These are phyloP conservation scores for Silene noctiflora DNA, from an alignment of 179 eudicot species.

Conservation along the genomic window DNA sequence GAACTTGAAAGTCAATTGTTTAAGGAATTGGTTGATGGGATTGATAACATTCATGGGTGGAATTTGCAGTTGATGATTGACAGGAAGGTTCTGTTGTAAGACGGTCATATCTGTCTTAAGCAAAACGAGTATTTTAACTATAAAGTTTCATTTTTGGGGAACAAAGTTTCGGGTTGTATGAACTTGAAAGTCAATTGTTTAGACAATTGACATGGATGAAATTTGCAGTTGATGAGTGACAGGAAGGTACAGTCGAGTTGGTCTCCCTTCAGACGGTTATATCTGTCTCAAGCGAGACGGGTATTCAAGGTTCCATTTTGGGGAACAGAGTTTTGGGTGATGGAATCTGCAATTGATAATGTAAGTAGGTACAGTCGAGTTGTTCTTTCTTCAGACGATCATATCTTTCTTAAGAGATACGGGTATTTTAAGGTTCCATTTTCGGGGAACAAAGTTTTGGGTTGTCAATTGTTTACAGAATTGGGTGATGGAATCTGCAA, in stretches of 20 bases:
- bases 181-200: conserved; percentile 18
- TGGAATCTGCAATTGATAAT: too few relatives aligned
- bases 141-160: neutral
- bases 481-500: conserved; percentile 19
- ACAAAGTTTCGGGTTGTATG: conserved; percentile 28
- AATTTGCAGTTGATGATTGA: conserved; percentile 27
- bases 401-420: too few relatives aligned
- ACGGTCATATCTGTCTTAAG: too few relatives aligned
- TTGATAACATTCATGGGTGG: conserved; percentile 15
- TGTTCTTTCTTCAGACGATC: conserved; percentile 5
- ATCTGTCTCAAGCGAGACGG: too few relatives aligned
- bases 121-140: too few relatives aligned
- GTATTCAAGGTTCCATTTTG: neutral
- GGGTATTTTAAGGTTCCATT: neutral
- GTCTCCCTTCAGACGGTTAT: conserved; percentile 6
- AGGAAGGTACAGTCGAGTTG: conserved; percentile 15
- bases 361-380: neutral
- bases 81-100: conserved; percentile 25
- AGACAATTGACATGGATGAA: conserved; percentile 17
- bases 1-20: conserved; percentile 21
- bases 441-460: conserved; percentile 18
- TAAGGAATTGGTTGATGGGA: conserved; percentile 19
- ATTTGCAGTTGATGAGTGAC: conserved; percentile 24
- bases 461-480: conserved; percentile 20
- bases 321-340: conserved; percentile 13